These are phyloP conservation scores for Teratosphaeria nubilosa DNA, from an alignment of 2,329 filamentous ascomycete genomes.

Conservation along the genomic window DNA sequence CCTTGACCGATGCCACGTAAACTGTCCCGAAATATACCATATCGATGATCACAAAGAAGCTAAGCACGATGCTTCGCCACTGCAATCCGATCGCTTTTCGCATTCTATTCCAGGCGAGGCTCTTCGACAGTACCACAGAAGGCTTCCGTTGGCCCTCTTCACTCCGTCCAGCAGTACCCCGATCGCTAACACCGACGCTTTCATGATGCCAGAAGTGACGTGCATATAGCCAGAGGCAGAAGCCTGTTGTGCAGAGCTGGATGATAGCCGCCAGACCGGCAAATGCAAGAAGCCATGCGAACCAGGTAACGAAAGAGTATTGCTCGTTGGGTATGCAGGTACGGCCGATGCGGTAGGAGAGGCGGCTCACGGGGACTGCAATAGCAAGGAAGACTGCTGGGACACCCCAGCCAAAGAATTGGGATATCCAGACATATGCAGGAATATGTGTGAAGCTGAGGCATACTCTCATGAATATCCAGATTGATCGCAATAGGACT, in stretches of 20 bases:
- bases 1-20: conserved; percentile 62
- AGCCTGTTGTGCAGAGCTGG: conserved; percentile 23
- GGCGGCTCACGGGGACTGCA: conserved; percentile 71
- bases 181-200: neutral
- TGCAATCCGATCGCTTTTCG: conserved; percentile 66
- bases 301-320: conserved; percentile 55
- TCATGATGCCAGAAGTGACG: conserved; percentile 2
- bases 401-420: conserved; percentile 74
- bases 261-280: conserved; percentile 20
- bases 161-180: neutral
- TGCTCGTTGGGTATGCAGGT: conserved; percentile 89
- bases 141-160: conserved; percentile 3
- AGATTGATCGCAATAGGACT: conserved; percentile 72
- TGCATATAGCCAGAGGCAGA: conserved; percentile 26
- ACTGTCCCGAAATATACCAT: conserved; percentile 75
- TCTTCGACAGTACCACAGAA: conserved; percentile 2
- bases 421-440: conserved; percentile 75
- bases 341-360: conserved; percentile 81
- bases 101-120: conserved; percentile 52
- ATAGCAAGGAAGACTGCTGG: conserved; percentile 63
- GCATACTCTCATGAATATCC: conserved; percentile 89
- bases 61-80: conserved; percentile 74
- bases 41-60: conserved; percentile 67
- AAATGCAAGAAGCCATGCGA: conserved; percentile 28
- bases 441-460: conserved; percentile 83